Evolutionary conservation across 257 asterid species (phyloP).

Genomic region (Marsdenia floribunda): DNA sequence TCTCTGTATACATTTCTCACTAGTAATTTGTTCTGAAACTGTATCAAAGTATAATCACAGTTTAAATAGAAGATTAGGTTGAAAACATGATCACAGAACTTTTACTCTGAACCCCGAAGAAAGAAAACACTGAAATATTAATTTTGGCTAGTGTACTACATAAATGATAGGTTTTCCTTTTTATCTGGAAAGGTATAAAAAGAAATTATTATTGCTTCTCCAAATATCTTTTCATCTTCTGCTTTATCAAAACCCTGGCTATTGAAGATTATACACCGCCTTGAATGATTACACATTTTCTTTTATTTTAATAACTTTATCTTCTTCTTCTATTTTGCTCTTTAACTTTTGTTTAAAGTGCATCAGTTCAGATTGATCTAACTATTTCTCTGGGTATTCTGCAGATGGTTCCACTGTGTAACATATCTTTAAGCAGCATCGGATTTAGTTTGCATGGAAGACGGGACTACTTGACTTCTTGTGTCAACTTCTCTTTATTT

Average conservation of each 20-base stretch:
- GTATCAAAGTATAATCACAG: background rate
- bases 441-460: slow-evolving; percentile 64
- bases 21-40: background rate
- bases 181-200: background rate
- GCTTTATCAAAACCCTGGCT: background rate
- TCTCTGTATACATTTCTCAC: background rate
- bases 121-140: background rate
- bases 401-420: slow-evolving; percentile 95
- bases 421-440: slow-evolving; percentile 71
- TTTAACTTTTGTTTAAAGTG: background rate
- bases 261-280: background rate
- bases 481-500: slow-evolving; percentile 64
- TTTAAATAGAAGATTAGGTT: background rate
- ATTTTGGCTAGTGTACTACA: background rate
- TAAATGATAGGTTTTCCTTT: background rate
- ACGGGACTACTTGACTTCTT: slow-evolving; percentile 52
- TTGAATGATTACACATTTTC: background rate
- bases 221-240: background rate
- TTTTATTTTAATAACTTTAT: background rate
- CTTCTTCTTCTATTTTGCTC: background rate
- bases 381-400: slow-evolving; percentile 23
- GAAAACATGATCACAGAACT: background rate
- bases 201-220: background rate
- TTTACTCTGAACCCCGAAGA: background rate
- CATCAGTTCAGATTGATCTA: slow-evolving; percentile 10